Conservation (phyloP, 805 yeast species). For the Kuraishia ogatae region DNA sequence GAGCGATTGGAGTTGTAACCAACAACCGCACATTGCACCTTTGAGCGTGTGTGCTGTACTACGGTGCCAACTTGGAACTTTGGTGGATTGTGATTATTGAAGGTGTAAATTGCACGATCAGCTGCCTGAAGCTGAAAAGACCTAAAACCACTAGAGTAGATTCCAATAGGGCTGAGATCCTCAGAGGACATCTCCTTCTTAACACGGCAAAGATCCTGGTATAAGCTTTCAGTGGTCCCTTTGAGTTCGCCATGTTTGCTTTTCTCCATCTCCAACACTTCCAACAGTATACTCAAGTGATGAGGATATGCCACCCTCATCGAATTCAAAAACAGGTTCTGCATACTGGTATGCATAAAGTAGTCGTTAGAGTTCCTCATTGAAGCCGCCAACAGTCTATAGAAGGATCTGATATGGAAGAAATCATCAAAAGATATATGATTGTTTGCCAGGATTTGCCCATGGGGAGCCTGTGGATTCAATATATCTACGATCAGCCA, state of each 20-base stretch:
- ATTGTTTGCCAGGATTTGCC: not conserved
- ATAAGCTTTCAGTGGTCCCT: not conserved
- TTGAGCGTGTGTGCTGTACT: not conserved
- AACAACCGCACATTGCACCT: not conserved
- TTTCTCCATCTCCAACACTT: not conserved
- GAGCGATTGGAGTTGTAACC: not conserved
- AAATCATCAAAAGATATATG: not conserved
- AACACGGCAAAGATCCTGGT: not conserved
- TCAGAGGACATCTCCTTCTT: not conserved
- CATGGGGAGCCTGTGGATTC: not conserved
- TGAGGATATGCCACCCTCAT: not conserved
- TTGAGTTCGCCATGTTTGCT: not conserved
- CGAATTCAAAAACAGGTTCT: not conserved
- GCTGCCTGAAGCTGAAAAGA: not conserved
- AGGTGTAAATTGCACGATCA: not conserved
- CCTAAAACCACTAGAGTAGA: not conserved
- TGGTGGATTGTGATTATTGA: not conserved
- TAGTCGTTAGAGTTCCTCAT: not conserved
- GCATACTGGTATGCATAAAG: not conserved
- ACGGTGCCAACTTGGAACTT: slow-evolving; percentile 2
- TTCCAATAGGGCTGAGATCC: not conserved
- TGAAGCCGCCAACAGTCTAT: not conserved
- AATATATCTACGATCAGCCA: not conserved
- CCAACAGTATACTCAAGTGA: not conserved
- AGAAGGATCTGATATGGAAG: not conserved